phyloP scores from a whole-genome alignment of 495 filamentous ascomycete genomes.

The Neurospora sp. region DNA sequence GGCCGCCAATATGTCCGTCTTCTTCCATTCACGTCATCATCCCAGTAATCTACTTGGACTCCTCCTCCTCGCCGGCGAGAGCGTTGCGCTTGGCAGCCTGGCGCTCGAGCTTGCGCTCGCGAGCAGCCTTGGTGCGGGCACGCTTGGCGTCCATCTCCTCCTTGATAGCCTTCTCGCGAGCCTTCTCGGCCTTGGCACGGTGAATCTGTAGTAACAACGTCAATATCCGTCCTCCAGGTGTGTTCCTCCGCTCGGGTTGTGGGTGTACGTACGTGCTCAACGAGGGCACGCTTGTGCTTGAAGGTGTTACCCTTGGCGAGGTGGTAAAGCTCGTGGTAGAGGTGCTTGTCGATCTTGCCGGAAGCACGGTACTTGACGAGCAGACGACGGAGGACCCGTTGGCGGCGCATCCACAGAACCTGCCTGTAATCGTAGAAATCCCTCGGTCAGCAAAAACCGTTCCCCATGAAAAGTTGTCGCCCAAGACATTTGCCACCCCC shows the following conservation, averaged over 20 bases:
- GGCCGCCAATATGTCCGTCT: slow-evolving; percentile 35
- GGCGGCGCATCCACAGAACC: slow-evolving; percentile 99
- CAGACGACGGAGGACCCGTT: slow-evolving; percentile 95
- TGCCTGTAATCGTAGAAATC: slow-evolving; percentile 46
- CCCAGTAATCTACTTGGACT: slow-evolving; percentile 34
- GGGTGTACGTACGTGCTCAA: slow-evolving; percentile 85
- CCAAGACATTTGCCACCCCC: background rate
- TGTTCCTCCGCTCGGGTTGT: background rate
- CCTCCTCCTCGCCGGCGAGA: slow-evolving; percentile 63
- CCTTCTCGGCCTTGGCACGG: slow-evolving; percentile 98
- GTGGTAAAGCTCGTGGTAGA: slow-evolving; percentile 99
- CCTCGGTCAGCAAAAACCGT: slow-evolving; percentile 18
- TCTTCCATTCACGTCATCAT: slow-evolving; percentile 26
- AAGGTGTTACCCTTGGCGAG: slow-evolving; percentile 99
- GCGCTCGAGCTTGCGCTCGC: slow-evolving; percentile 90
- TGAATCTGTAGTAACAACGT: slow-evolving; percentile 62
- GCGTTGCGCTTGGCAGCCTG: slow-evolving; percentile 80
- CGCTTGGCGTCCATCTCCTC: slow-evolving; percentile 99
- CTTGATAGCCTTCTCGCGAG: slow-evolving; percentile 86
- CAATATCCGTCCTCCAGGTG: slow-evolving; percentile 2
- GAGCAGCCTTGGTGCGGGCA: slow-evolving; percentile 98
- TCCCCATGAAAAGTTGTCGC: background rate
- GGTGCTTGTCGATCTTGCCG: slow-evolving; percentile 99
- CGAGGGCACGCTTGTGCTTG: slow-evolving; percentile 99
- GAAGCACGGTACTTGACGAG: slow-evolving; percentile 98